Conservation (phyloP, 1,284 basidiomycete species). For the Naganishia albida region DNA sequence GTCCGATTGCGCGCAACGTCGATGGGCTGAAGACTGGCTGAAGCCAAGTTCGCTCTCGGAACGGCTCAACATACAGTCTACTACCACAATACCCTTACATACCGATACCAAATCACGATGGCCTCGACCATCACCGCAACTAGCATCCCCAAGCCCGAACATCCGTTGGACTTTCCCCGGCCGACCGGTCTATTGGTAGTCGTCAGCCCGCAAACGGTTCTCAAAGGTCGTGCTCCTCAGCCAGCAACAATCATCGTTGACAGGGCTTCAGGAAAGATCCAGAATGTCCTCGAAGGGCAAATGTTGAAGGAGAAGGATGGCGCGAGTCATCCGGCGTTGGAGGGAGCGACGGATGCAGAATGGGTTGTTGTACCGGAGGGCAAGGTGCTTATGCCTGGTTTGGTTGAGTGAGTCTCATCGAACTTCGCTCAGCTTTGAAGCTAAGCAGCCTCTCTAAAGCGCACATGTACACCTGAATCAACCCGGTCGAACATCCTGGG, state of each 20-base stretch:
- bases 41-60: neutral
- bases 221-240: constrained; percentile 57
- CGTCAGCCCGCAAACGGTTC: constrained; percentile 62
- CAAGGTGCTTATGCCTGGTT: constrained; percentile 70
- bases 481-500: constrained; percentile 77
- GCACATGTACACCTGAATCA: constrained; percentile 91
- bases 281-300: constrained; percentile 55
- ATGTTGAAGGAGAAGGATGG: constrained; percentile 17
- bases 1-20: neutral
- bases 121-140: neutral
- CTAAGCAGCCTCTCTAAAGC: constrained; percentile 54
- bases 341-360: constrained; percentile 42
- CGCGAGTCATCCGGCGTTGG: neutral
- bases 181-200: constrained; percentile 46
- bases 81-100: neutral
- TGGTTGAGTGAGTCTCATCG: constrained; percentile 70
- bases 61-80: neutral
- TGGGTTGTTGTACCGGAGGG: constrained; percentile 43
- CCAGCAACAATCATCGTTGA: constrained; percentile 74
- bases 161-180: constrained; percentile 14
- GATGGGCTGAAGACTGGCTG: neutral
- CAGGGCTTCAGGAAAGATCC: constrained; percentile 66
- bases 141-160: neutral
- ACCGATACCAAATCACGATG: neutral
- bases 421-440: neutral